A percentile compares a stretch with the other conserved stretches of the same genome.
These are phyloP conservation scores for Diaporthe vexans DNA, from an alignment of 2,329 filamentous ascomycete genomes.

Conservation along the genomic window DNA sequence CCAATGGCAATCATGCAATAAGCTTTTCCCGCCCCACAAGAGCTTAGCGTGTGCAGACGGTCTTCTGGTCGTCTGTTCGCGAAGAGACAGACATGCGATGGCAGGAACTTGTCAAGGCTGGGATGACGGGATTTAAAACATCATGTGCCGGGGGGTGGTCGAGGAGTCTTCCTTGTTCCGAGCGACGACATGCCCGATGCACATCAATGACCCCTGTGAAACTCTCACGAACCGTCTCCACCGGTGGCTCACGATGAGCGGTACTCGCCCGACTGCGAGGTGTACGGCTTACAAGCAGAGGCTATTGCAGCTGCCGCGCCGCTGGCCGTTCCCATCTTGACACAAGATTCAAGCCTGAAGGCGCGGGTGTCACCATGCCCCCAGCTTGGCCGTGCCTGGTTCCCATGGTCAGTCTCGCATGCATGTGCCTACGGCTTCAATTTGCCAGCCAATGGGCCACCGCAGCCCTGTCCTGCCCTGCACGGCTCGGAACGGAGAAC, in stretches of 20 bases:
- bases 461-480: not conserved
- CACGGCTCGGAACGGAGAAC: slow-evolving; percentile 7
- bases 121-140: slow-evolving; percentile 27
- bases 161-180: slow-evolving; percentile 13
- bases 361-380: not conserved
- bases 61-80: too few species aligned
- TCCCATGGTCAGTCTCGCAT: not conserved
- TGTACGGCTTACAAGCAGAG: not conserved
- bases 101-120: slow-evolving; percentile 18
- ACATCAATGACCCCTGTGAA: not conserved
- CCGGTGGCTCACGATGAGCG: not conserved
- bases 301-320: slow-evolving; percentile 1
- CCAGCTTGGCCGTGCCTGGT: slow-evolving; percentile 14
- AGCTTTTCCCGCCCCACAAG: slow-evolving; percentile 22
- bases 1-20: slow-evolving; percentile 29
- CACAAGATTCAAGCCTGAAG: not conserved
- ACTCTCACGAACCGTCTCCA: not conserved
- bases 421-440: not conserved
- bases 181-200: slow-evolving; percentile 18
- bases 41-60: slow-evolving; percentile 12
- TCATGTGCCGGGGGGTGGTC: slow-evolving; percentile 7
- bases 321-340: not conserved
- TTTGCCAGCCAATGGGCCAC: not conserved
- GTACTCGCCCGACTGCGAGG: not conserved
- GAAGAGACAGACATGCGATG: slow-evolving; percentile 15